Base-by-base conservation (phyloP, 2,329 filamentous ascomycete species). In the Phialophora macrospora region DNA sequence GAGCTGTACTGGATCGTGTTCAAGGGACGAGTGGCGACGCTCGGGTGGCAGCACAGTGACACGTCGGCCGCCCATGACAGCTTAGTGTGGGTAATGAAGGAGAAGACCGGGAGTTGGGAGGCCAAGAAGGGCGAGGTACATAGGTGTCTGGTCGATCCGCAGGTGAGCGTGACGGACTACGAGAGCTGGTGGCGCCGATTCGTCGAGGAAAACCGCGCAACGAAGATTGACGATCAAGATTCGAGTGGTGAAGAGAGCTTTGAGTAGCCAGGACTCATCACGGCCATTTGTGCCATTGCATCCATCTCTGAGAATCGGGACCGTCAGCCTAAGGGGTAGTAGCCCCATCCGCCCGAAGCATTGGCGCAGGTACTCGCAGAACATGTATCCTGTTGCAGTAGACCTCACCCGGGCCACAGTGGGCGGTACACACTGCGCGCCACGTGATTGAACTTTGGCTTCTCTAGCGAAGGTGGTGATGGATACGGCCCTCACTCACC, bases 1-100 rank as follows among this genome's bases (percentile, higher is more conserved):
- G 26, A n/a, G 6, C 9, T 63, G 20, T 63, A 63, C 41, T 63
- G 60, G 60, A 24, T 46, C 11, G 60, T 63, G 30, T 12, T 48
- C 34, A 57, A 55, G 32, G 60, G 51, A 20, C 30, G 60, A 30
- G 32, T 48, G 20, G 54, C 52, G 34, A 63, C 60, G 30, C 34
- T 63, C 5, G 60, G 60, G 1, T 26, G 22, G 24, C 34, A 57
- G 26, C 60, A 63, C 34, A 38, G 22, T 22, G 30, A 51, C 20
- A 63, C 60, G 5, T 46, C 30, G 8, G 60, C 51, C 17, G 60
- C 60, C 12, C 60, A 63, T 20, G 20, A 46, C 4, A 63, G 60
- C 46, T 20, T 62, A 14, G 60, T 56, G 8, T 28, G 22, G 20
- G 30, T 62, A 0, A 32, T 62, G 17, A 11, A 62, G 7, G n/a